Percentiles rank a stretch among this genome's conserved stretches.
Conservation (phyloP, 2,329 filamentous ascomycete genomes). For the Xylariaceae sp. region DNA sequence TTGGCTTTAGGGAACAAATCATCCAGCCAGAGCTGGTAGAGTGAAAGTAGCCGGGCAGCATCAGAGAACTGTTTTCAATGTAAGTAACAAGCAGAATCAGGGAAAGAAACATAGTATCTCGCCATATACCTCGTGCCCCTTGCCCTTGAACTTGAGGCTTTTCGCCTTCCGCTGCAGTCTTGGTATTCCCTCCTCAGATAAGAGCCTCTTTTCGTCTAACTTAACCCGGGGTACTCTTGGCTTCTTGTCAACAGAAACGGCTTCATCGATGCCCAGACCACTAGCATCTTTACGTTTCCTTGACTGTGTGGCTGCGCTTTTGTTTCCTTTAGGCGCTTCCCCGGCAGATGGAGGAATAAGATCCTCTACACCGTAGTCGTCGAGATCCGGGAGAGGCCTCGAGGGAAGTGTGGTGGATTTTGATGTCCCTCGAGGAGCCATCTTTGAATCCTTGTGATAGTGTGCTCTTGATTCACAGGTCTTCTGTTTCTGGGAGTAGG, state of each 20-base stretch:
- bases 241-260: constrained; percentile 75
- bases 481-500: not conserved
- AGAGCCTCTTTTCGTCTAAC: constrained; percentile 78
- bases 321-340: constrained; percentile 28
- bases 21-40: constrained; percentile 96
- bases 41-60: constrained; percentile 71
- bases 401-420: constrained; percentile 22
- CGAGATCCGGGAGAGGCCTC: constrained; percentile 60
- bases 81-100: constrained; percentile 4
- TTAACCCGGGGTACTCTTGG: constrained; percentile 69
- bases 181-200: constrained; percentile 78
- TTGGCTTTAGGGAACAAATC: constrained; percentile 92
- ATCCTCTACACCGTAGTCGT: constrained; percentile 67
- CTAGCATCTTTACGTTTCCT: constrained; percentile 48
- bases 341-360: constrained; percentile 41
- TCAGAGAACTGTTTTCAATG: constrained; percentile 66
- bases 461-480: not conserved
- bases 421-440: constrained; percentile 27
- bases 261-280: constrained; percentile 75
- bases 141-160: constrained; percentile 77
- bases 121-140: constrained; percentile 72
- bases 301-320: constrained; percentile 29
- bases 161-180: constrained; percentile 68
- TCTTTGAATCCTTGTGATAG: constrained; percentile 13
- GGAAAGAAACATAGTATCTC: not conserved